Evolutionary conservation across 2,329 filamentous ascomycete species (phyloP).

Genomic region (Trichoderma aggressivum): DNA sequence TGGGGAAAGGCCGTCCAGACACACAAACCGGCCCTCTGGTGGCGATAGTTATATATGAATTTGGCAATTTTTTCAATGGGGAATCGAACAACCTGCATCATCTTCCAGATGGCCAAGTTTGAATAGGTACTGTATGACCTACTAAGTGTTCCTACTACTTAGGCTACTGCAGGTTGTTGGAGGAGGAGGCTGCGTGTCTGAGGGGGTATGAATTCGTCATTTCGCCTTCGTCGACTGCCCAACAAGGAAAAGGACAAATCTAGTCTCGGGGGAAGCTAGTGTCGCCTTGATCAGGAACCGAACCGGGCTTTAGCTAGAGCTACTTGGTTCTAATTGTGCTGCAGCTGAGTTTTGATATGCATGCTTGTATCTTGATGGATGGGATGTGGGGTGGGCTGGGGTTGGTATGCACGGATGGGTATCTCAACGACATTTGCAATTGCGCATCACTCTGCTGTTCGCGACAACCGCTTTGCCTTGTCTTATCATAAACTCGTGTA

Average conservation of each 20-base stretch:
- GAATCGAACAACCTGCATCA: background rate
- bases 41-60: background rate
- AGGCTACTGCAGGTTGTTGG: too few relatives aligned
- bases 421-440: background rate
- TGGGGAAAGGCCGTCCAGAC: background rate
- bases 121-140: too few relatives aligned
- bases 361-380: background rate
- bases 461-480: too few relatives aligned
- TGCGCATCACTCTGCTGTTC: background rate
- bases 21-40: background rate
- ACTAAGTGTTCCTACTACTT: too few relatives aligned
- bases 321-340: background rate
- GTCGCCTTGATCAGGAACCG: background rate
- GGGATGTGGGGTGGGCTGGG: background rate
- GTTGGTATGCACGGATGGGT: background rate
- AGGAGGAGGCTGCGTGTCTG: too few relatives aligned
- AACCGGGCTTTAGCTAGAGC: background rate
- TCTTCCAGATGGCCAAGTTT: background rate
- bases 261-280: background rate
- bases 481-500: too few relatives aligned
- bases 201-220: too few relatives aligned
- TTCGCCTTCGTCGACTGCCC: background rate
- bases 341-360: fast-evolving
- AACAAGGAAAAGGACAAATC: background rate
- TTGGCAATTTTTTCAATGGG: background rate